These are phyloP conservation scores for Zygosaccharomyces bailii DNA, from an alignment of 805 yeast species.

Conservation along the genomic window DNA sequence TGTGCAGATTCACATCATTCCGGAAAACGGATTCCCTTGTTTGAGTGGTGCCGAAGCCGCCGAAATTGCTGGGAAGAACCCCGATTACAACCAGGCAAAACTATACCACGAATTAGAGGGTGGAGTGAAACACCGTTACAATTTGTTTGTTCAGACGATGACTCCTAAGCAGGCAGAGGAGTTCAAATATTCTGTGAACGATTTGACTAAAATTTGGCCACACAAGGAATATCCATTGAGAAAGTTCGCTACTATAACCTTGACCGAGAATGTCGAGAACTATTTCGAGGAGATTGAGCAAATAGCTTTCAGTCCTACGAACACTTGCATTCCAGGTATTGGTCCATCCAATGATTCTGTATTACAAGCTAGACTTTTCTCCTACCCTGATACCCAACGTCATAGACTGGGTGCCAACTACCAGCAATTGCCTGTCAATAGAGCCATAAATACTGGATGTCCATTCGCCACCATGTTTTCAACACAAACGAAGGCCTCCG, in stretches of 20 bases:
- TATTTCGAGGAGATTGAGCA: conserved; percentile 49
- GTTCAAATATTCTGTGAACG: conserved; percentile 76
- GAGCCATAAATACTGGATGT: conserved; percentile 42
- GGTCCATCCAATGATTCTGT: conserved; percentile 78
- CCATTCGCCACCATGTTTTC: conserved; percentile 38
- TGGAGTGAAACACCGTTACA: conserved; percentile 51
- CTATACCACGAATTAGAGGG: conserved; percentile 44
- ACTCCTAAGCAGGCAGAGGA: conserved; percentile 74
- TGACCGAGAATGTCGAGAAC: conserved; percentile 55
- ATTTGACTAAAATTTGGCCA: conserved; percentile 88
- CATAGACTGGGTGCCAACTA: conserved; percentile 70
- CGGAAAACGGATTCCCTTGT: conserved; percentile 50
- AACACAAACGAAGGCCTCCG: conserved; percentile 9
- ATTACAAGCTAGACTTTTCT: conserved; percentile 69
- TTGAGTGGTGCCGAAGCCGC: conserved; percentile 46
- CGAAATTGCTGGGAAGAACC: conserved; percentile 45
- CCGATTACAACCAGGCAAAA: conserved; percentile 46
- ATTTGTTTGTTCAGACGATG: conserved; percentile 58
- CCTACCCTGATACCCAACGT: conserved; percentile 74
- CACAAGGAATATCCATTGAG: conserved; percentile 79
- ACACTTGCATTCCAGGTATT: conserved; percentile 64
- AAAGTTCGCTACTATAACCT: conserved; percentile 60
- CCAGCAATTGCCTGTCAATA: conserved; percentile 63
- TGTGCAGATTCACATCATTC: conserved; percentile 51
- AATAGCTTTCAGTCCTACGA: conserved; percentile 68